Evolutionary conservation across 2,329 filamentous ascomycete species (phyloP).

Genomic region (Emericellopsis cladophorae): DNA sequence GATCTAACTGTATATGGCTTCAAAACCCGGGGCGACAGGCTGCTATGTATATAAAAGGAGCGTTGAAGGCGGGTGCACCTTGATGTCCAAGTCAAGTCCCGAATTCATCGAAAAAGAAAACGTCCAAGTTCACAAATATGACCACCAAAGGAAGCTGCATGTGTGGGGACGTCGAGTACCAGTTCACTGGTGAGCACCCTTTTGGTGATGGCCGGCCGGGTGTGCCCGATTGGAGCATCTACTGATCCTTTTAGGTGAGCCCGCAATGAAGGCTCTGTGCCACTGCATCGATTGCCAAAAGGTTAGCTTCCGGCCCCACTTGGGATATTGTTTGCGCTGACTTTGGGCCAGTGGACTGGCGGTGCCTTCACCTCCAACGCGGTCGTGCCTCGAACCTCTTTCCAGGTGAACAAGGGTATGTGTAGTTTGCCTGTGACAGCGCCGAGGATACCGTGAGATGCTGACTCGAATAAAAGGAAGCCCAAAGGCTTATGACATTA

Average conservation of each 20-base stretch:
- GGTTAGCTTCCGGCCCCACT: slow-evolving; percentile 13
- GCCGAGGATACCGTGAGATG: not conserved
- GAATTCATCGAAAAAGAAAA: no score
- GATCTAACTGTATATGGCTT: no score
- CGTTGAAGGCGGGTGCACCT: no score
- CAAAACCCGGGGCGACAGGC: no score
- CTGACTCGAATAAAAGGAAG: slow-evolving; percentile 17
- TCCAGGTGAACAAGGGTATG: slow-evolving; percentile 35
- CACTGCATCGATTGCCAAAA: slow-evolving; percentile 43
- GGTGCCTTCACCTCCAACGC: slow-evolving; percentile 42
- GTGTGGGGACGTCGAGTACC: slow-evolving; percentile 19
- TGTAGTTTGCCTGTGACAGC: not conserved
- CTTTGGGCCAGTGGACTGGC: slow-evolving; percentile 28
- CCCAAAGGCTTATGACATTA: slow-evolving; percentile 31
- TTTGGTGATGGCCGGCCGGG: not conserved
- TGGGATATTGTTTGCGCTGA: not conserved
- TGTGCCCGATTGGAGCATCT: not conserved
- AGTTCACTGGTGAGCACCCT: slow-evolving; percentile 16
- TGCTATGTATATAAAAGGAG: no score
- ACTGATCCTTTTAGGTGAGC: slow-evolving; percentile 18
- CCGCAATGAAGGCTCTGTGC: slow-evolving; percentile 31
- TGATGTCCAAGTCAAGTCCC: no score
- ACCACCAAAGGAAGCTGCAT: slow-evolving; percentile 19
- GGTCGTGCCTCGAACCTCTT: slow-evolving; percentile 29
- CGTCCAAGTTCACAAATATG: not conserved